Evolutionary conservation across 352 stramenopile species (phyloP).

Genomic region (Globisporangium rhizosaccharum): DNA sequence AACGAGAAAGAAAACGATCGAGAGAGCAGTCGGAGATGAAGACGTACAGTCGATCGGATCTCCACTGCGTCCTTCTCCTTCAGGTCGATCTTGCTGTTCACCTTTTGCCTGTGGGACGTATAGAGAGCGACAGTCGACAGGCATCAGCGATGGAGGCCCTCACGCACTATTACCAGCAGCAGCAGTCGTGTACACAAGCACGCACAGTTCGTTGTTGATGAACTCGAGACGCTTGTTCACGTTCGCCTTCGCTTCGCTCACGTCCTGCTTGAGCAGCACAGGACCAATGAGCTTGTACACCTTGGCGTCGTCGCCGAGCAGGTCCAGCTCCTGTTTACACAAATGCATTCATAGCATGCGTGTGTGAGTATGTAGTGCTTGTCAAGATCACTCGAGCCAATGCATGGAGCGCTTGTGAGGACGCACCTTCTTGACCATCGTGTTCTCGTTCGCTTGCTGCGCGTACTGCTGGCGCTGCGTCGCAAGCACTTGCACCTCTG

Average conservation of each 20-base stretch:
- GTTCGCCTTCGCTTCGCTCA: constrained; percentile 91
- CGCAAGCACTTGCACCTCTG: constrained; percentile 79
- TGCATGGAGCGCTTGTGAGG: background rate
- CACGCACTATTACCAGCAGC: background rate
- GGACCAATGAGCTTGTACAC: constrained; percentile 95
- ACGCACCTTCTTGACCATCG: constrained; percentile 90
- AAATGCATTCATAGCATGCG: background rate
- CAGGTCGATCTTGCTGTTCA: constrained; percentile 80
- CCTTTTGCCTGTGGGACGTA: constrained; percentile 55
- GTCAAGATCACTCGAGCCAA: background rate
- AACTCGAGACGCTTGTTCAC: constrained; percentile 95
- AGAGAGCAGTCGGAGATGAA: no score
- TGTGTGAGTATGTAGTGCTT: background rate
- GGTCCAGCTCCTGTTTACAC: constrained; percentile 55
- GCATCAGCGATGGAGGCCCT: background rate
- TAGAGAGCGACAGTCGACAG: background rate
- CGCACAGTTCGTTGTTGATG: constrained; percentile 91
- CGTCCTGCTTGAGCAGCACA: constrained; percentile 93
- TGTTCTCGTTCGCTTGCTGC: constrained; percentile 94
- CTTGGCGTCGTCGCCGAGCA: constrained; percentile 84
- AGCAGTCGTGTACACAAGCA: background rate
- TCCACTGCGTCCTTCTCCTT: constrained; percentile 90
- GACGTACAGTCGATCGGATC: constrained; percentile 79
- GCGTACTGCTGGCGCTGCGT: constrained; percentile 88
- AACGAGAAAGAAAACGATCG: background rate